Base-by-base conservation (phyloP, 2,329 filamentous ascomycete species). In the Salinomyces thailandicus region DNA sequence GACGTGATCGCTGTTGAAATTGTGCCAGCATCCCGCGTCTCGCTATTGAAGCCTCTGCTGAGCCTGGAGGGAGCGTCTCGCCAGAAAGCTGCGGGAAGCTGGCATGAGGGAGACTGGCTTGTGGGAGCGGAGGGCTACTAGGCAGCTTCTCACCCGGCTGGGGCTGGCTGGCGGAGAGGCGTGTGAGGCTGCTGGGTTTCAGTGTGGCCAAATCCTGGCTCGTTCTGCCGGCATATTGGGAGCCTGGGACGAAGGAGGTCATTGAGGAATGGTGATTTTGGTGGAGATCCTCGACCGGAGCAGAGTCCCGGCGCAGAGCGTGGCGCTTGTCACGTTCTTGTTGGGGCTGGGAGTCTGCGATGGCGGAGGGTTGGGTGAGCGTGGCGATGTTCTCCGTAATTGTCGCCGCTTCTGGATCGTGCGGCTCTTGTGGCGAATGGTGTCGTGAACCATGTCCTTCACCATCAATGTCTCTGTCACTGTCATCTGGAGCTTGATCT, bases 261-360 rank as follows among this genome's bases (percentile, higher is more conserved):
- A 48, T 51, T 2, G 50, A 63, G 2, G 63, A 43, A 5, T 38
- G 17, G 11, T 43, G 46, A 12, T 47, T 7, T 18, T 26, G 22
- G 22, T n/a, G 9, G 4, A 26, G 22, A 26, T 26, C n/a, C 22
- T 26, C n/a, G n/a, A n/a, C 9, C 22, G 22, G 22, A 9, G 5
- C 22, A 3, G 18, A n/a, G 4, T 36, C 27, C n/a, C 20, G 19
- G 16, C 28, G 26, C 15, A 17, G 9, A 5, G 13, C 17, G 12
- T 31, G 18, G 14, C 7, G 16, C 16, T 20, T 14, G 22, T 14
- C 31, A 8, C 15, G 27, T 30, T 30, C 8, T 30, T 15, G 35
- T 15, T 30, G 53, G 8, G 62, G 62, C 36, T 68, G 66, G 12
- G 66, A 69, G 38, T 69, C 61, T 38, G 63, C 63, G 13, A 69